These are phyloP conservation scores for Scopulariopsis brevicaulis DNA, from an alignment of 2,329 filamentous ascomycete species.

Conservation along the genomic window DNA sequence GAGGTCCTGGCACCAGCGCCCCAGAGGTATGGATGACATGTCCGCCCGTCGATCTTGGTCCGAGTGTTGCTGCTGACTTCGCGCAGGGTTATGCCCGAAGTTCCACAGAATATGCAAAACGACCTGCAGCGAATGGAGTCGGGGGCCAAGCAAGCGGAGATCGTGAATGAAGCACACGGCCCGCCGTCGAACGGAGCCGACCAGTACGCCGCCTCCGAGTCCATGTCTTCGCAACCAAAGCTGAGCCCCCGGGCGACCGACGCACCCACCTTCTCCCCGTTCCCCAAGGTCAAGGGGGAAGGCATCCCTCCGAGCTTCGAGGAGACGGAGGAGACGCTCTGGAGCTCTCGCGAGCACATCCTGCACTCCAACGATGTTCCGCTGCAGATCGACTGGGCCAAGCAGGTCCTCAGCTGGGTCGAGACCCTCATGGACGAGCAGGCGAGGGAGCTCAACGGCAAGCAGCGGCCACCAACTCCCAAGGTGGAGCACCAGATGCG, in stretches of 20 bases:
- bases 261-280: conserved; percentile 77
- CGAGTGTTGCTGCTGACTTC: background rate
- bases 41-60: background rate
- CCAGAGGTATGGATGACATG: conserved; percentile 35
- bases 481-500: conserved; percentile 80
- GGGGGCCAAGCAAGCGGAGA: conserved; percentile 45
- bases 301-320: conserved; percentile 92
- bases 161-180: conserved; percentile 13
- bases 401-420: conserved; percentile 81
- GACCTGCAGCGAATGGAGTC: conserved; percentile 86
- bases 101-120: conserved; percentile 93
- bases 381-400: conserved; percentile 94
- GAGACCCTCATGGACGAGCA: conserved; percentile 73
- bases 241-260: conserved; percentile 29
- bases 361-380: conserved; percentile 89
- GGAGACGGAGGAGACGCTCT: conserved; percentile 82
- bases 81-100: conserved; percentile 80
- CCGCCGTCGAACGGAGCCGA: background rate
- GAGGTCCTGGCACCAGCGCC: conserved; percentile 46
- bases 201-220: background rate
- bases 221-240: conserved; percentile 10
- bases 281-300: conserved; percentile 74
- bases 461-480: conserved; percentile 62
- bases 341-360: conserved; percentile 72
- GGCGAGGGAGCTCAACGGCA: conserved; percentile 44